Base-by-base conservation (phyloP, 2,329 filamentous ascomycete genomes). In the Penicillium janthinellum region DNA sequence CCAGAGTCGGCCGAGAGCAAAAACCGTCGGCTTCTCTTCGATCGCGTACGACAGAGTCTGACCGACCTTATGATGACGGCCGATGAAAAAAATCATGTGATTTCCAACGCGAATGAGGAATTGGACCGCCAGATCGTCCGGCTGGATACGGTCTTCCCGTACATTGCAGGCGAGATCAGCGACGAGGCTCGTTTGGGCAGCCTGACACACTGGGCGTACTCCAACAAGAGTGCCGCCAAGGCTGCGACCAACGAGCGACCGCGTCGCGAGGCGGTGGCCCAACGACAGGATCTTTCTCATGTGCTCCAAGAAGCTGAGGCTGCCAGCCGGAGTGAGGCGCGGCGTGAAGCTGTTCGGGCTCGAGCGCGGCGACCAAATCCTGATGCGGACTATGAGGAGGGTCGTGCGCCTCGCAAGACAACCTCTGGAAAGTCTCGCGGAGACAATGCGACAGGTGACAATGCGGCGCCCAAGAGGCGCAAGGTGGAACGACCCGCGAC, bases 51-150 rank as follows among this genome's bases (percentile, higher is more conserved):
- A 39, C 83, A 87, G 68, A 89, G 90, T 65, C 88, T 96, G 54
- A 86, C 89, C 65, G 90, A 93, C 68, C 90, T 98, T 82, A 86
- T 98, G 47, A 87, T 92, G 50, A 94, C 93, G 1, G 84, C 98
- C 39, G 95, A 99, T 72, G 95, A 99, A 78, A 99, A 99, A 79
- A 96, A 97, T 67, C 93, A 97, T 68, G 95, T 99, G 67, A 90
- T 98, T 58, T 90, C 91, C 39, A 96, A 94, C 15, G 94, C 95
- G 56, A 95, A 94, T 70, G 91, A 96, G 67, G 91, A 93, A 48
- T 86, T 98, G 12, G 87, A 91, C 65, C 91, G 90, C 72, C 92
- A 97, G 71, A 83, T 97, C 38, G 81, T 85, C 60, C 91, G 96
- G 54, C 87, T 97, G 71, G 90, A 96, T 73, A 89, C 90, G 67